Percentiles rank a stretch among this genome's conserved stretches.
Evolutionary conservation across 257 asterid species (phyloP).

Genomic region (Lycium ferocissimum): DNA sequence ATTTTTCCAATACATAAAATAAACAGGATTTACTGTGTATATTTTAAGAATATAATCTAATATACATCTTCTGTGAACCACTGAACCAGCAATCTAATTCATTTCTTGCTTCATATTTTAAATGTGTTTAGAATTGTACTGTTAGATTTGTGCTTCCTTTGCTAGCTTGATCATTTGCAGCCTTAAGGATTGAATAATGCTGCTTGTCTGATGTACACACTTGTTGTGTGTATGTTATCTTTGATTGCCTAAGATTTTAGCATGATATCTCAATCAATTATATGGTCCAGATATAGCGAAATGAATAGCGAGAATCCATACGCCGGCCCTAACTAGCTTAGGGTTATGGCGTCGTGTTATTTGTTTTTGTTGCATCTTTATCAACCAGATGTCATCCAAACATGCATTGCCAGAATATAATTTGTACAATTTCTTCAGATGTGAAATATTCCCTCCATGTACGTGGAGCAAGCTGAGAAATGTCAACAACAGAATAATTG

Average conservation of each 20-base stretch:
- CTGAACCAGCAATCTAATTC: too few relatives aligned
- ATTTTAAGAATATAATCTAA: too few relatives aligned
- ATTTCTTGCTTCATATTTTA: background rate
- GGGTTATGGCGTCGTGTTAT: too few relatives aligned
- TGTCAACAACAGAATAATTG: background rate
- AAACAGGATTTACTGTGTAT: too few relatives aligned
- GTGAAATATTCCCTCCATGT: background rate
- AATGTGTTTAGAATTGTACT: background rate
- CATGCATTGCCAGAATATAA: too few relatives aligned
- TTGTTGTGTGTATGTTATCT: background rate
- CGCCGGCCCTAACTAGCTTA: too few relatives aligned
- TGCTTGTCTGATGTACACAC: background rate
- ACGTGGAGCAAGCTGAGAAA: background rate
- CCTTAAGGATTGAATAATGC: background rate
- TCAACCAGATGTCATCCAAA: too few relatives aligned
- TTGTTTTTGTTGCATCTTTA: too few relatives aligned
- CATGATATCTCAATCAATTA: constrained; percentile 1
- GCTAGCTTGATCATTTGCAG: background rate
- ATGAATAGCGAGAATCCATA: background rate
- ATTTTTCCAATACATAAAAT: background rate
- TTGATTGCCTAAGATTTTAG: background rate
- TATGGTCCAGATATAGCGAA: background rate
- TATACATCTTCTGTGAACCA: too few relatives aligned
- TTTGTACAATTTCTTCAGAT: too few relatives aligned
- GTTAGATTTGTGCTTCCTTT: background rate